A percentile compares a stretch with the other conserved stretches of the same genome.
Conservation (phyloP, 2,329 filamentous ascomycete genomes). For the Teratosphaeria nubilosa region DNA sequence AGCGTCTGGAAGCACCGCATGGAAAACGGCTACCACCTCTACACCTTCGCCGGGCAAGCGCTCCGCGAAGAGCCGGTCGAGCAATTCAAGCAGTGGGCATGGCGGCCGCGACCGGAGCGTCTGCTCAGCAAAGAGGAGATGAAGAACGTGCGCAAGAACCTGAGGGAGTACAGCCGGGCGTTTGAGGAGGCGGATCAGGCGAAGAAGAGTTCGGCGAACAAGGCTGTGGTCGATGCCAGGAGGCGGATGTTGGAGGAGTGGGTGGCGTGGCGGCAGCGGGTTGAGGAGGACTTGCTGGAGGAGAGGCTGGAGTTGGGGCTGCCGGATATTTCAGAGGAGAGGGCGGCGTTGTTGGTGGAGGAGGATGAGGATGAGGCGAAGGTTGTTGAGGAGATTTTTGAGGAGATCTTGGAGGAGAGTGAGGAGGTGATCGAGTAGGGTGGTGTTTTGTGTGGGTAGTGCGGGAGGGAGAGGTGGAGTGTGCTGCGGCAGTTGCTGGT, state of each 20-base stretch:
- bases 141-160: constrained; percentile 94
- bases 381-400: constrained; percentile 66
- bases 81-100: constrained; percentile 95
- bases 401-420: constrained; percentile 62
- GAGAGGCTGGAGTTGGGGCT: constrained; percentile 61
- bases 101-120: constrained; percentile 85
- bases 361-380: constrained; percentile 40
- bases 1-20: constrained; percentile 97
- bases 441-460: neutral
- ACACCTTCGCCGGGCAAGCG: constrained; percentile 86
- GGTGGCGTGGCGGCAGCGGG: constrained; percentile 68
- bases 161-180: constrained; percentile 86
- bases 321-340: constrained; percentile 54
- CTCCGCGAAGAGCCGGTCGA: constrained; percentile 87
- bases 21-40: constrained; percentile 98
- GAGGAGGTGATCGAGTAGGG: constrained; percentile 7
- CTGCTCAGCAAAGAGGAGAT: constrained; percentile 94
- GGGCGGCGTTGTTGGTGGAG: constrained; percentile 45
- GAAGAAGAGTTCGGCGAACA: constrained; percentile 85
- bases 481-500: neutral
- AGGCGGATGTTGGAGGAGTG: constrained; percentile 79
- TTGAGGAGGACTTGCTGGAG: constrained; percentile 61
- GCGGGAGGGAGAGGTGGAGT: no score
- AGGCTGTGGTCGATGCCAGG: constrained; percentile 82
- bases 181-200: constrained; percentile 95